A percentile compares a stretch with the other conserved stretches of the same genome.
phyloP scores from a whole-genome alignment of 768 basidiomycete genomes.

The Mycena crocata region DNA sequence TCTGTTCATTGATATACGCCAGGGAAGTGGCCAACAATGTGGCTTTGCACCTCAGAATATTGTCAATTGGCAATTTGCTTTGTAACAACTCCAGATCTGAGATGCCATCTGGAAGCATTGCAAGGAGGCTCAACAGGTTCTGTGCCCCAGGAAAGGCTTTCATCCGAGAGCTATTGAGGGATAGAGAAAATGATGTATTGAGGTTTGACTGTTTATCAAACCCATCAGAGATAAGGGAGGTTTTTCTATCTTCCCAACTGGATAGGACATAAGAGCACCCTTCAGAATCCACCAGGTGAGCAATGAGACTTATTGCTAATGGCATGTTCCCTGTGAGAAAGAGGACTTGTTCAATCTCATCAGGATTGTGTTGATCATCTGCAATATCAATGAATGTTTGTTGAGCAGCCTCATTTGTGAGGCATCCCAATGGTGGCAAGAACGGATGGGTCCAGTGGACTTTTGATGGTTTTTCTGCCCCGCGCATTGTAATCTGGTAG shows the following conservation, averaged over 20 bases:
- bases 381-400: constrained; percentile 13
- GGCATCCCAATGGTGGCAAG: constrained; percentile 4
- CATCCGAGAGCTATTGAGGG: constrained; percentile 13
- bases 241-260: constrained; percentile 5
- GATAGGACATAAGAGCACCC: constrained; percentile 1
- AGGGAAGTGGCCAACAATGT: constrained; percentile 8
- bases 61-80: constrained; percentile 3
- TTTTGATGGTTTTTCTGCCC: constrained; percentile 9
- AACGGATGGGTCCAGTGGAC: constrained; percentile 19
- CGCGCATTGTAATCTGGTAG: constrained; percentile 21
- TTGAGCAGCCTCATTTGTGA: neutral
- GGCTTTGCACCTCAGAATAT: neutral
- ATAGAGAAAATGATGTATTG: constrained; percentile 13
- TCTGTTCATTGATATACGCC: neutral
- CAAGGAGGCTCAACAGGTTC: constrained; percentile 10
- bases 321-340: constrained; percentile 11
- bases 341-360: neutral
- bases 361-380: neutral
- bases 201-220: constrained; percentile 12
- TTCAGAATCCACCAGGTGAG: constrained; percentile 8
- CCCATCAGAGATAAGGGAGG: constrained; percentile 13
- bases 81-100: neutral
- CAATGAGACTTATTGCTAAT: constrained; percentile 12
- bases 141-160: neutral
- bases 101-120: constrained; percentile 18